Base-by-base conservation (phyloP, 2,329 filamentous ascomycete species). In the Arthrobotrys sphaeroides region DNA sequence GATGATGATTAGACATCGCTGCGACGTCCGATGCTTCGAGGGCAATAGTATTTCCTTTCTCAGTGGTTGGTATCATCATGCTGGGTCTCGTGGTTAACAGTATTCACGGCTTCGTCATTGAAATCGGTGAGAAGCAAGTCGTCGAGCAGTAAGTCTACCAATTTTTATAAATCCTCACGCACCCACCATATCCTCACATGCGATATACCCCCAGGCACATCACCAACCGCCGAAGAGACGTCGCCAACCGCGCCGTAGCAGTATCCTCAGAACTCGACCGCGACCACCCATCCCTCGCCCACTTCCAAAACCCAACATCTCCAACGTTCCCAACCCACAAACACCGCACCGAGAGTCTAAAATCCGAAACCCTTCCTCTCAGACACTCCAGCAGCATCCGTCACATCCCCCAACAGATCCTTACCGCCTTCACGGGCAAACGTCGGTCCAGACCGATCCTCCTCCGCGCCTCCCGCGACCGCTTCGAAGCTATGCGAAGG, bases 31-130 rank as follows among this genome's bases (percentile, higher is more conserved):
- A 65, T 86, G 13, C 82, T 91, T 0, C 89, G 88, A 0, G 86
- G 90, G 49, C 90, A 88, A 84, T 97, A 0, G 84, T 97, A 26
- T 90, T 97, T 61, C 94, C 94, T 0, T 97, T 91, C 78, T 90
- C 93, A 0, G 88, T 97, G 0, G 85, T 93, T 5, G 94, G 94
- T 2, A 90, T 95, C 66, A 91, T 96, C 74, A 94, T 91, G 79
- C 86, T 96, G 0, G 93, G 91, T 88, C 85, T 97, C 18, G 90
- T 96, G 68, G 90, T 97, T 31, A 89, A 89, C 24, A 93, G 90
- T 38, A 92, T 96, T 74, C 88, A 91, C 38, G 91, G 75, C 1
- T 78, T 79, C 12, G 77, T 79, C 1, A 67, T 78, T 16, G 78
- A 79, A 51, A 77, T 78, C 18, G 78, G 74, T 13, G 78, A 78